A percentile compares a stretch with the other conserved stretches of the same genome.
Evolutionary conservation across 441 rosid species (phyloP).

Genomic region (Monsonia emarginata): DNA sequence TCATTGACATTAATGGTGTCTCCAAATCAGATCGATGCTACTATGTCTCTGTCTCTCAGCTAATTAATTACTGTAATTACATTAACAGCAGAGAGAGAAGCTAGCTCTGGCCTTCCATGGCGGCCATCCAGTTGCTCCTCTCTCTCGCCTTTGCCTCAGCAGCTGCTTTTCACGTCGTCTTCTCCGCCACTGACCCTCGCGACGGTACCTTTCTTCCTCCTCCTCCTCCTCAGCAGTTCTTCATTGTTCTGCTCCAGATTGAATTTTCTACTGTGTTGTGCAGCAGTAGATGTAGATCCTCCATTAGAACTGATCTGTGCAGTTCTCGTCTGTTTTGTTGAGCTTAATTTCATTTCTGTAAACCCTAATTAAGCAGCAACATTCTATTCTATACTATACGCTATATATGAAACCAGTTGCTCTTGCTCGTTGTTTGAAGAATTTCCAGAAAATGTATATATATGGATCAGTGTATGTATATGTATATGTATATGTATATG

Average conservation of each 20-base stretch:
- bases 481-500: background rate
- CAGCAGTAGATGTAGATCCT: background rate
- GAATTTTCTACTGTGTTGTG: too few species aligned
- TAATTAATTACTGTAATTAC: background rate
- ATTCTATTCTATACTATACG: too few species aligned
- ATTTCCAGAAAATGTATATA: too few species aligned
- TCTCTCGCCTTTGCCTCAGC: conserved; percentile 27
- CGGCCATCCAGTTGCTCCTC: conserved; percentile 24
- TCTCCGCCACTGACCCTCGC: conserved; percentile 52
- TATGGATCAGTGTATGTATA: too few species aligned
- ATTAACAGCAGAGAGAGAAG: background rate
- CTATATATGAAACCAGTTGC: too few species aligned
- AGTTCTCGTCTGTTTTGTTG: too few species aligned
- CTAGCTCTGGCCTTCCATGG: conserved; percentile 18
- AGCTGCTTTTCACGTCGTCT: conserved; percentile 23
- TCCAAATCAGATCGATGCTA: background rate
- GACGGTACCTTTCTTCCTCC: conserved; percentile 34
- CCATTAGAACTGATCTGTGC: background rate
- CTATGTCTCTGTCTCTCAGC: background rate
- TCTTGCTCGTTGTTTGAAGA: too few species aligned
- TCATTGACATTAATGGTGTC: too few species aligned
- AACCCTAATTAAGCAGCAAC: too few species aligned
- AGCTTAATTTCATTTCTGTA: too few species aligned
- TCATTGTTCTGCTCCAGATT: background rate
- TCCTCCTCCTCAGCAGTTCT: background rate